Conservation (phyloP, 2,329 filamentous ascomycete genomes). For the Cercospora brassicicola region DNA sequence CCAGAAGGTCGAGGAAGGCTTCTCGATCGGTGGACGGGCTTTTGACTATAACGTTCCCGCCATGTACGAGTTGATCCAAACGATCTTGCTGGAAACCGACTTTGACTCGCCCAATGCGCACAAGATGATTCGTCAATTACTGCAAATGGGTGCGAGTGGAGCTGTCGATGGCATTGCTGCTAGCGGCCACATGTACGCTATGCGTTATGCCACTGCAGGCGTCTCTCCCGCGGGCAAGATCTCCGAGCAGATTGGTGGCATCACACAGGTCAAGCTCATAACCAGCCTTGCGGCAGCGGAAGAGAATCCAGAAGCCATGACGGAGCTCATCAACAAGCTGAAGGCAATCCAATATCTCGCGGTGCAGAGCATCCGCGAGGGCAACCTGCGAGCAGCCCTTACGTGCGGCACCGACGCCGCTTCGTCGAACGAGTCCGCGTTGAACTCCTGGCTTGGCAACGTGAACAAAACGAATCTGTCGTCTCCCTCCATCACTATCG, state of each 20-base stretch:
- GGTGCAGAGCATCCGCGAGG: conserved; percentile 58
- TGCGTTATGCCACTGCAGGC: conserved; percentile 77
- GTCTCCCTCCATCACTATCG: neutral
- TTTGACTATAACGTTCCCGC: conserved; percentile 85
- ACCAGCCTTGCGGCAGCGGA: conserved; percentile 76
- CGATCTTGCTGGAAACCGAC: conserved; percentile 80
- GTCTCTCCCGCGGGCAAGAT: conserved; percentile 71
- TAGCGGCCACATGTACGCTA: conserved; percentile 82
- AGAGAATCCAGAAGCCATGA: conserved; percentile 70
- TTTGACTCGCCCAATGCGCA: conserved; percentile 83
- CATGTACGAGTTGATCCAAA: conserved; percentile 84
- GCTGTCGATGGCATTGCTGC: conserved; percentile 90
- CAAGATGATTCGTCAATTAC: conserved; percentile 77
- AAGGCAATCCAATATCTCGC: conserved; percentile 81
- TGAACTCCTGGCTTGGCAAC: conserved; percentile 66
- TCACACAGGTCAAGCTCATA: conserved; percentile 84
- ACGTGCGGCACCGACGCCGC: conserved; percentile 80
- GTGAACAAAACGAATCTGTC: conserved; percentile 26
- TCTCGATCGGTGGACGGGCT: conserved; percentile 82
- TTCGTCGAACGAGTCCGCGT: conserved; percentile 65
- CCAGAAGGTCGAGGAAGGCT: conserved; percentile 71
- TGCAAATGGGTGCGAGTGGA: conserved; percentile 84
- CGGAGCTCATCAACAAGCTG: conserved; percentile 60
- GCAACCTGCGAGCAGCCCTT: conserved; percentile 72
- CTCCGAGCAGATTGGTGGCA: conserved; percentile 81